These are phyloP conservation scores for Gossypium longicalyx DNA, from an alignment of 345 rosid genomes.

Conservation along the genomic window DNA sequence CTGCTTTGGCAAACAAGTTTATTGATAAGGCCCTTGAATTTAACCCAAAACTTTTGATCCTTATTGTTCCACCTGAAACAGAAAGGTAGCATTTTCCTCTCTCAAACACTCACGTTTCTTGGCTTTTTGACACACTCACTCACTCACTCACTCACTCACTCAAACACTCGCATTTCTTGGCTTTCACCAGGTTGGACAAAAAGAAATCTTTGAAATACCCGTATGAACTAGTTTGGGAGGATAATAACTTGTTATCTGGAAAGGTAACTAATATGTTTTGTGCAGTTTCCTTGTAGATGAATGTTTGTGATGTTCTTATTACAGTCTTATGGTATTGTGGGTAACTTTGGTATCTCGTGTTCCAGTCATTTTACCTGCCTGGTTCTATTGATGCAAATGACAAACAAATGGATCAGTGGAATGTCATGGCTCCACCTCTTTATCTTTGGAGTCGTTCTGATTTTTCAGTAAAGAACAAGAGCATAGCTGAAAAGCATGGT, in stretches of 20 bases:
- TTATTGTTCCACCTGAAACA: constrained; percentile 85
- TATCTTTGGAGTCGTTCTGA: constrained; percentile 88
- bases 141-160: no score
- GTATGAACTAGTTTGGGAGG: constrained; percentile 83
- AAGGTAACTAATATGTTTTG: constrained; percentile 40
- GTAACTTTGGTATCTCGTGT: constrained; percentile 20
- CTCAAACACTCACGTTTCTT: background rate
- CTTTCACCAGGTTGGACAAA: constrained; percentile 58
- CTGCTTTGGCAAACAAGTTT: constrained; percentile 70
- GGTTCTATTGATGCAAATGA: constrained; percentile 69
- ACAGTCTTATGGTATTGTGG: constrained; percentile 2
- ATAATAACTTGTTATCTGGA: constrained; percentile 57
- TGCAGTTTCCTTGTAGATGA: background rate
- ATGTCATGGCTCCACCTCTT: constrained; percentile 54
- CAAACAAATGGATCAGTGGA: constrained; percentile 80
- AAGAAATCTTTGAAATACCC: constrained; percentile 33
- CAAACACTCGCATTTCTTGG: background rate
- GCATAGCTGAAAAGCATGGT: constrained; percentile 52
- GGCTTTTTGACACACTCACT: background rate
- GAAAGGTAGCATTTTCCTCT: constrained; percentile 46
- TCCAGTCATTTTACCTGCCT: constrained; percentile 91
- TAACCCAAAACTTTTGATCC: constrained; percentile 80
- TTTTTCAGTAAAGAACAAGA: constrained; percentile 52
- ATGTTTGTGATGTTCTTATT: background rate
- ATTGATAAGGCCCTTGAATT: constrained; percentile 80